Evolutionary conservation across 305 asterid genomes (phyloP).

Genomic region (Lippia alba): DNA sequence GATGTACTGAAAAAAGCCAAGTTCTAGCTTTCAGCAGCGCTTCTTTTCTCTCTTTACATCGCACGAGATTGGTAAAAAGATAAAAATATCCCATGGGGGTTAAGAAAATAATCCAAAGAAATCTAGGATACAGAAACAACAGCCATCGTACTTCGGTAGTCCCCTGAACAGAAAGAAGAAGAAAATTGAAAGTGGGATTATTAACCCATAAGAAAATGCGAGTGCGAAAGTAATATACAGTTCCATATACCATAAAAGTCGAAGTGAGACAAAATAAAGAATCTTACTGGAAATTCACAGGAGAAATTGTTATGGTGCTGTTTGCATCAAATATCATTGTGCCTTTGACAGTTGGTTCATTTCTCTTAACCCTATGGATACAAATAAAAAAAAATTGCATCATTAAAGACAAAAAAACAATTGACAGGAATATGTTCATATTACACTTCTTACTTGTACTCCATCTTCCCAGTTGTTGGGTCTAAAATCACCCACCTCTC

Average conservation of each 20-base stretch:
- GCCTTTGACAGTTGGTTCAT: slow-evolving; percentile 90
- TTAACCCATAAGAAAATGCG: slow-evolving; percentile 5
- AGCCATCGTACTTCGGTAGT: slow-evolving; percentile 89
- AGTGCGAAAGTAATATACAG: not conserved
- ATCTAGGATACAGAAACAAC: slow-evolving; percentile 97
- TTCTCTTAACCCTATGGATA: slow-evolving; percentile 74
- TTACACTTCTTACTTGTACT: slow-evolving; percentile 78
- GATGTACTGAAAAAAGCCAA: slow-evolving; percentile 6
- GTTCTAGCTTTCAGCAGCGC: slow-evolving; percentile 20
- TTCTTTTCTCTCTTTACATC: slow-evolving; percentile 23
- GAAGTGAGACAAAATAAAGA: slow-evolving; percentile 30
- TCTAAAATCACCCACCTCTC: slow-evolving; percentile 99
- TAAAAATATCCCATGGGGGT: slow-evolving; percentile 11
- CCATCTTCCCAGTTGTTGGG: slow-evolving; percentile 99
- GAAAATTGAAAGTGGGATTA: slow-evolving; percentile 29
- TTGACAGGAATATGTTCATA: slow-evolving; percentile 8
- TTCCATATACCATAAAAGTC: slow-evolving; percentile 9
- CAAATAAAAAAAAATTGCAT: slow-evolving; percentile 25
- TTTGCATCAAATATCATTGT: slow-evolving; percentile 84
- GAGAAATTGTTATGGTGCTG: slow-evolving; percentile 91
- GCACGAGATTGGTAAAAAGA: slow-evolving; percentile 9
- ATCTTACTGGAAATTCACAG: slow-evolving; percentile 95
- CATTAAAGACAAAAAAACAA: slow-evolving; percentile 4
- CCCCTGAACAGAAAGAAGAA: slow-evolving; percentile 63
- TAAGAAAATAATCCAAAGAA: slow-evolving; percentile 16